Percentiles rank a stretch among this genome's conserved stretches.
Conservation (phyloP, 2,329 filamentous ascomycete genomes). For the Colletotrichum trifolii region DNA sequence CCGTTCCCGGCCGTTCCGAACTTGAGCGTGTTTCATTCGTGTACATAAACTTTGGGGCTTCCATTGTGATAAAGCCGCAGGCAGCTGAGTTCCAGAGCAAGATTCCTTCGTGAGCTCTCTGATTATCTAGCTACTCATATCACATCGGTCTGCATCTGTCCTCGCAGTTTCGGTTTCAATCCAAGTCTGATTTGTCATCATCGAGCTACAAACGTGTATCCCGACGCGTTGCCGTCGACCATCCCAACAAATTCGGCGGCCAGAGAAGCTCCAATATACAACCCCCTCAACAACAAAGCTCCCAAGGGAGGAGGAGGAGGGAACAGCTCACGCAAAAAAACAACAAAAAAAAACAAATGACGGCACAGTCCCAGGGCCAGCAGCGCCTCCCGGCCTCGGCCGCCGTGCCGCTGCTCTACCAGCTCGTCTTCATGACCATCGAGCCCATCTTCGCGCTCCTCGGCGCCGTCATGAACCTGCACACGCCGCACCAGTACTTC, state of each 20-base stretch:
- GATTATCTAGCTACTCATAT: too few species aligned
- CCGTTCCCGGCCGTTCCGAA: constrained; percentile 23
- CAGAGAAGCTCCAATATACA: not conserved
- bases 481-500: constrained; percentile 43
- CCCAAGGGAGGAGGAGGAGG: too few species aligned
- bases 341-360: not conserved
- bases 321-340: not conserved
- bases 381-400: constrained; percentile 35
- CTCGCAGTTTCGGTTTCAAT: constrained; percentile 20
- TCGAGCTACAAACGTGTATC: not conserved
- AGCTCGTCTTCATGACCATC: constrained; percentile 46
- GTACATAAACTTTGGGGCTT: constrained; percentile 20
- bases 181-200: not conserved
- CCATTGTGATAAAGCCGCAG: constrained; percentile 11
- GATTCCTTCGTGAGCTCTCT: not conserved
- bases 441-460: constrained; percentile 49
- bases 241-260: not conserved
- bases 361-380: not conserved
- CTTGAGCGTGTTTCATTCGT: constrained; percentile 12
- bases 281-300: too few species aligned
- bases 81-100: not conserved
- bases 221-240: not conserved
- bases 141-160: constrained; percentile 12
- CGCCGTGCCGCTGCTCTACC: constrained; percentile 46
- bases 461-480: constrained; percentile 46